A percentile compares a stretch with the other conserved stretches of the same genome.
phyloP scores from a whole-genome alignment of 441 rosid species.

The Populus trichocarpa region DNA sequence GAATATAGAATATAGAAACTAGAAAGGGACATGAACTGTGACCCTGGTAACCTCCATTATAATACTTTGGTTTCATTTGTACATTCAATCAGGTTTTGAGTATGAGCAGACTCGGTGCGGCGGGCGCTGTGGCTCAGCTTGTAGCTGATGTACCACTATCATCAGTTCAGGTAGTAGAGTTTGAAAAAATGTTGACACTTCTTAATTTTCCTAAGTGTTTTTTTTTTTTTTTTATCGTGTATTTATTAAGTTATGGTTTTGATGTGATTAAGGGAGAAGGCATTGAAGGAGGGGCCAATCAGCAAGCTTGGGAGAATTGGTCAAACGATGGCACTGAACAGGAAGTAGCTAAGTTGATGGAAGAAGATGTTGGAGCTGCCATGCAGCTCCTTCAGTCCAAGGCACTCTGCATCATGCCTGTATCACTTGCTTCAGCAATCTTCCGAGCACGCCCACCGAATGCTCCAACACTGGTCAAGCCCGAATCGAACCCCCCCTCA shows the following conservation, averaged over 20 bases:
- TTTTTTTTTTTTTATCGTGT: not conserved
- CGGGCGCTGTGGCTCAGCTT: constrained; percentile 97
- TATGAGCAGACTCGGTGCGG: constrained; percentile 96
- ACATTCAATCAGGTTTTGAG: constrained; percentile 67
- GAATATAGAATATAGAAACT: not conserved
- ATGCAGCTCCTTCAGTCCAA: constrained; percentile 99
- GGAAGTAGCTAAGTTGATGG: constrained; percentile 94
- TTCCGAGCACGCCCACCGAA: constrained; percentile 73
- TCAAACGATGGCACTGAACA: constrained; percentile 84
- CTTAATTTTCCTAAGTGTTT: not conserved
- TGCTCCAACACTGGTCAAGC: constrained; percentile 61
- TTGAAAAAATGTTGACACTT: not conserved
- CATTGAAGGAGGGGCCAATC: constrained; percentile 62
- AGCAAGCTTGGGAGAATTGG: constrained; percentile 93
- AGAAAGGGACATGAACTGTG: constrained; percentile 12
- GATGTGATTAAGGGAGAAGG: constrained; percentile 54
- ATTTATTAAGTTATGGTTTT: not conserved
- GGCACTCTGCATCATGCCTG: constrained; percentile 97
- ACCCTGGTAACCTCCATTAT: not conserved
- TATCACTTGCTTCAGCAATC: constrained; percentile 86
- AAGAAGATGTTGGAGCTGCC: constrained; percentile 89
- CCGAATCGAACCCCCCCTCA: constrained; percentile 61
- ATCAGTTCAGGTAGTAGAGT: constrained; percentile 62
- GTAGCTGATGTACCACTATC: constrained; percentile 88
- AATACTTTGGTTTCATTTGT: constrained; percentile 4